A percentile compares a stretch with the other conserved stretches of the same genome.
These are phyloP conservation scores for Aspergillus clavatus DNA, from an alignment of 2,329 filamentous ascomycete species.

Conservation along the genomic window DNA sequence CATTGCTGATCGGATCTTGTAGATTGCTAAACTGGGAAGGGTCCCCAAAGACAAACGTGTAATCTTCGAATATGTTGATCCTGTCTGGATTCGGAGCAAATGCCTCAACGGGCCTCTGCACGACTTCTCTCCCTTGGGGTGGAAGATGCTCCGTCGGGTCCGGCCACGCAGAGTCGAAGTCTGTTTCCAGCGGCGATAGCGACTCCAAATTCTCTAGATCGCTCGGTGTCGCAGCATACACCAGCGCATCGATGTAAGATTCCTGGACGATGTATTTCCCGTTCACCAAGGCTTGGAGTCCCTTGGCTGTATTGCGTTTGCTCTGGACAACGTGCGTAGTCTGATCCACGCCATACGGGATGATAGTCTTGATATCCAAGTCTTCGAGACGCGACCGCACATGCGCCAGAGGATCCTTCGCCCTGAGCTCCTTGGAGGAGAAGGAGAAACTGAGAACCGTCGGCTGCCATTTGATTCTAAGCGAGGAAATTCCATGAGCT, in stretches of 20 bases:
- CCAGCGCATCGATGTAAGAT: slow-evolving; percentile 68
- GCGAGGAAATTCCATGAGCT: slow-evolving; percentile 6
- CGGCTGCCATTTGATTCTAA: slow-evolving; percentile 73
- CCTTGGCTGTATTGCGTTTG: slow-evolving; percentile 85
- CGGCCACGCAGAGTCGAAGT: slow-evolving; percentile 78
- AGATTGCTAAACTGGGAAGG: slow-evolving; percentile 70
- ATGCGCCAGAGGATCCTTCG: slow-evolving; percentile 55
- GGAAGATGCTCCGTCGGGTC: slow-evolving; percentile 67
- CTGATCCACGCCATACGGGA: slow-evolving; percentile 62
- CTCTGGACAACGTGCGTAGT: slow-evolving; percentile 87
- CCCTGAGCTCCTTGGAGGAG: slow-evolving; percentile 64
- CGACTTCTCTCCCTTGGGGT: slow-evolving; percentile 68
- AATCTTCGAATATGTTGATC: slow-evolving; percentile 72
- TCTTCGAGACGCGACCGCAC: slow-evolving; percentile 67
- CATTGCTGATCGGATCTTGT: slow-evolving; percentile 68
- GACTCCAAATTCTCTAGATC: slow-evolving; percentile 49
- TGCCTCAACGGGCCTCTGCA: slow-evolving; percentile 60
- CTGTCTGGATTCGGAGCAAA: slow-evolving; percentile 67
- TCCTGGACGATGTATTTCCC: slow-evolving; percentile 71
- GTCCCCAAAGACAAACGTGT: slow-evolving; percentile 84
- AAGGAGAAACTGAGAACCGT: slow-evolving; percentile 78
- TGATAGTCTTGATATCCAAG: slow-evolving; percentile 80
- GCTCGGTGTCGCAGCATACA: slow-evolving; percentile 52
- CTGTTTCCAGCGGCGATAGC: slow-evolving; percentile 62
- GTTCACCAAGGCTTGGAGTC: slow-evolving; percentile 79